phyloP scores from a whole-genome alignment of 2,329 filamentous ascomycete genomes.

The Dendrostoma leiphaemia region DNA sequence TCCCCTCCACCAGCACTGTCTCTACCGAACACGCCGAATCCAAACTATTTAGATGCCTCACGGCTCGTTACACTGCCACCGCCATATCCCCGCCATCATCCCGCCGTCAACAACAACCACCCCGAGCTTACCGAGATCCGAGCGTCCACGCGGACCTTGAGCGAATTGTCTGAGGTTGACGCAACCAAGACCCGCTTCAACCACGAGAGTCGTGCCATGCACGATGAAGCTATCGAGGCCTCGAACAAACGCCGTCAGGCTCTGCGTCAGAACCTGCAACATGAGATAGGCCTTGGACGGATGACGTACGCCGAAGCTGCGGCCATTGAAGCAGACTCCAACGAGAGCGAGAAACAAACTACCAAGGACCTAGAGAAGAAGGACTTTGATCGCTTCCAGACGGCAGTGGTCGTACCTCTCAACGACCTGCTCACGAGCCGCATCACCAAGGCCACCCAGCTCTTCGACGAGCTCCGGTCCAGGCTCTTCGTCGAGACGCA shows the following conservation, averaged over 20 bases:
- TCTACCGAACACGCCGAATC: constrained; percentile 45
- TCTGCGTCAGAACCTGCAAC: constrained; percentile 73
- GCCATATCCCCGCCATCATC: constrained; percentile 90
- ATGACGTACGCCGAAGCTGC: constrained; percentile 83
- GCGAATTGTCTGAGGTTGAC: constrained; percentile 70
- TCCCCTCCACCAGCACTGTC: constrained; percentile 41
- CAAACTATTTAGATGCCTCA: constrained; percentile 76
- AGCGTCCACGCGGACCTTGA: constrained; percentile 68
- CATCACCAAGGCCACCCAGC: constrained; percentile 68
- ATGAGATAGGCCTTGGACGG: constrained; percentile 72
- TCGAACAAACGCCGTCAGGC: constrained; percentile 56
- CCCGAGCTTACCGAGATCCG: constrained; percentile 81
- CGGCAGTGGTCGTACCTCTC: constrained; percentile 76
- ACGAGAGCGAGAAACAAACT: constrained; percentile 65
- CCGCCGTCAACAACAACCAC: constrained; percentile 93
- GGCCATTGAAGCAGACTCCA: constrained; percentile 73
- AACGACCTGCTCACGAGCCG: constrained; percentile 77
- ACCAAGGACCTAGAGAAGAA: constrained; percentile 72
- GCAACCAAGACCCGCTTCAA: constrained; percentile 63
- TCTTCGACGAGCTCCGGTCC: constrained; percentile 74
- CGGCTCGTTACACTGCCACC: constrained; percentile 89
- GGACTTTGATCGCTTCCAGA: constrained; percentile 83
- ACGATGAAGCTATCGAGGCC: constrained; percentile 52
- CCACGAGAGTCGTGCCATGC: constrained; percentile 54
- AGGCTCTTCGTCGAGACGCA: constrained; percentile 72